Evolutionary conservation across 2,329 filamentous ascomycete species (phyloP).

Genomic region (Diatrype stigma): DNA sequence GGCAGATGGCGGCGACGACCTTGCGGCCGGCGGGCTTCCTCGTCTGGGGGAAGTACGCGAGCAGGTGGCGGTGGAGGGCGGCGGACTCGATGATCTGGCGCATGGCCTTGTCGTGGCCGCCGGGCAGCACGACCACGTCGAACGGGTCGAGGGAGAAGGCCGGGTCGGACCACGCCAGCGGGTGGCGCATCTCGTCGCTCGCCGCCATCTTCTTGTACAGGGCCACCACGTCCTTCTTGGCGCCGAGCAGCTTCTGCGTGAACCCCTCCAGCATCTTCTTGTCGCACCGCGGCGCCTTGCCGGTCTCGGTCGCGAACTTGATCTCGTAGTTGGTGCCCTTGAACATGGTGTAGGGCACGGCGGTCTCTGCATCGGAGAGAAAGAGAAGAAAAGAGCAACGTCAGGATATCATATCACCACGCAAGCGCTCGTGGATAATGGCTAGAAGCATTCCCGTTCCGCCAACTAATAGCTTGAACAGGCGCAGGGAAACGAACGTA

Average conservation of each 20-base stretch:
- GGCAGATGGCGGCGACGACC: conserved; percentile 45
- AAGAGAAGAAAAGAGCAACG: not conserved
- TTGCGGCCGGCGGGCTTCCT: conserved; percentile 39
- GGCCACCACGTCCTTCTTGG: conserved; percentile 34
- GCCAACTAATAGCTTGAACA: too few relatives aligned
- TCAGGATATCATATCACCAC: not conserved
- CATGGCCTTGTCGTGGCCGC: conserved; percentile 50
- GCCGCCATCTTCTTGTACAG: conserved; percentile 40
- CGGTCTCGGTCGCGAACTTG: conserved; percentile 46
- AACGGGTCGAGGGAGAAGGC: conserved; percentile 41
- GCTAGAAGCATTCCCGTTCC: too few relatives aligned
- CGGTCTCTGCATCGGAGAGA: conserved; percentile 37
- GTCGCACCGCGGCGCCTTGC: conserved; percentile 44
- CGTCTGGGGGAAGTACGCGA: conserved; percentile 44
- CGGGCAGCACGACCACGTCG: conserved; percentile 47
- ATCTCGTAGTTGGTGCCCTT: conserved; percentile 44
- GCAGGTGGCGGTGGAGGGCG: conserved; percentile 39
- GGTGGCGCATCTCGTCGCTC: conserved; percentile 37
- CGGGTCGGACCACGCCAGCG: conserved; percentile 40
- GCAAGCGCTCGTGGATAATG: not conserved
- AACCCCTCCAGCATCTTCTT: conserved; percentile 44
- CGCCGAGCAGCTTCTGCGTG: conserved; percentile 46
- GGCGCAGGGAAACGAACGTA: conserved; percentile 15
- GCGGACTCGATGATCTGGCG: conserved; percentile 47
- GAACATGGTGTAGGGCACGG: conserved; percentile 45